A percentile compares a stretch with the other conserved stretches of the same genome.
phyloP scores from a whole-genome alignment of 768 basidiomycete species.

The Boletus subparvulus region DNA sequence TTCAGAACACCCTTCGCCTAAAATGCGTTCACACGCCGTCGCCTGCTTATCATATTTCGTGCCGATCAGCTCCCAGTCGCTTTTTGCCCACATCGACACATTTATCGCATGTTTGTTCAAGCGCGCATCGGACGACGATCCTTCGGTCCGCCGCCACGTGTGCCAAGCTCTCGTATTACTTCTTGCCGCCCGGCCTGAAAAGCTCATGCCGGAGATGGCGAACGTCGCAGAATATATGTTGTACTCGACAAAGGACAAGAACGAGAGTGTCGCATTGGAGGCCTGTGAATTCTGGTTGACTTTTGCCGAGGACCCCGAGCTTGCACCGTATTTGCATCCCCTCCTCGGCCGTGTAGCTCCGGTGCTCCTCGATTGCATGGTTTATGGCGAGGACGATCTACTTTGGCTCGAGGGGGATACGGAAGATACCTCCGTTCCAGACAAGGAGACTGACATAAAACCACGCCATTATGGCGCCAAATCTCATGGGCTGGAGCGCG shows the following conservation, averaged over 20 bases:
- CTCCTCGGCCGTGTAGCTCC: conserved; percentile 91
- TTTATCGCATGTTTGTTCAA: conserved; percentile 95
- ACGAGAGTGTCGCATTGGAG: conserved; percentile 94
- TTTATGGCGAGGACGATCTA: conserved; percentile 96
- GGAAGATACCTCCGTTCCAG: conserved; percentile 87
- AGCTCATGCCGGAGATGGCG: conserved; percentile 92
- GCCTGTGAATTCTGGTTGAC: conserved; percentile 99
- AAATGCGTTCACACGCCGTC: conserved; percentile 92
- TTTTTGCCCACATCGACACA: conserved; percentile 87
- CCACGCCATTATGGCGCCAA: conserved; percentile 90
- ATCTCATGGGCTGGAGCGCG: conserved; percentile 81
- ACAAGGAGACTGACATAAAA: conserved; percentile 95
- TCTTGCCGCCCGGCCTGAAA: conserved; percentile 90
- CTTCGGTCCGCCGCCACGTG: conserved; percentile 92
- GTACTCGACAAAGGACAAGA: conserved; percentile 96
- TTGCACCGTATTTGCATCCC: conserved; percentile 81
- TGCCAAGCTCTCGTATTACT: conserved; percentile 94
- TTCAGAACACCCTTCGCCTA: conserved; percentile 79
- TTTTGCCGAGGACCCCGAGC: conserved; percentile 92
- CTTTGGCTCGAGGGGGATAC: conserved; percentile 90
- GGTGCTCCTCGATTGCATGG: conserved; percentile 94
- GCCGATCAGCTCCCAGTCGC: conserved; percentile 80
- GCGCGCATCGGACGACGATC: conserved; percentile 89
- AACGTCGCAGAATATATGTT: conserved; percentile 99
- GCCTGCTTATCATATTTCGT: conserved; percentile 95